Base-by-base conservation (phyloP, 768 basidiomycete species). In the Leccinum disarticulatum region DNA sequence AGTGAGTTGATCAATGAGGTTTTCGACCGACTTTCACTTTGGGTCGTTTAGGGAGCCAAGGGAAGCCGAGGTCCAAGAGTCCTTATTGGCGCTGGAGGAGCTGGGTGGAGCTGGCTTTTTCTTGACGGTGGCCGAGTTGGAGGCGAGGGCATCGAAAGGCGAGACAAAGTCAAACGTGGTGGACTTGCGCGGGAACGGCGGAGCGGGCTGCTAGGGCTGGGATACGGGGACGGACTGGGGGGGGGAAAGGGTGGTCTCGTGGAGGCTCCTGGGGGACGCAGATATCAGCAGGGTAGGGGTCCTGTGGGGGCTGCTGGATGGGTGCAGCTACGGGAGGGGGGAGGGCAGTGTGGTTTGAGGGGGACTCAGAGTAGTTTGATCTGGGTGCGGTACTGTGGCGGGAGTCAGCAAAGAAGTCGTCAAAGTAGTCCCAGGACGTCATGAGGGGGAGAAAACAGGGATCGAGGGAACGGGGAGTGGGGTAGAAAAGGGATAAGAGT, bases 151-250 rank as follows among this genome's bases (percentile, higher is more conserved):
- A 65, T 94, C 91, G 65, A 93, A 93, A 2, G 92, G 87, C 52
- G 90, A 91, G 53, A 88, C 81, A 61, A 90, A 93, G 41, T 93
- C 90, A 65, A 94, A 94, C 82, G 92, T 85, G 52, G 90, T 85
- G 52, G 90, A 88, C 72, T 88, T 87, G 66, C 86, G 87, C 25
- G 87, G 82, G 46, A 88, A 87, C 31, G 90, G 83, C 0, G 87
- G 84, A 3, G 82, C 77, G 58, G 79, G 82, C 53, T 80, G 80
- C 52, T 63, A 70, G 13, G 70, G 70, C 47, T 66, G 68, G 46
- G 68, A 64, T 54, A 66, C 68, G 19, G 70, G 56, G 15, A 64
- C 28, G 0, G 66, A 51, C 47, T 68, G 70, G 0, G 70, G 64
- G 0, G 66, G 69, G 0, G 61, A 38, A 38, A 10, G 66, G 72